These are phyloP conservation scores for Zalerion maritima DNA, from an alignment of 495 filamentous ascomycete genomes.

Conservation along the genomic window DNA sequence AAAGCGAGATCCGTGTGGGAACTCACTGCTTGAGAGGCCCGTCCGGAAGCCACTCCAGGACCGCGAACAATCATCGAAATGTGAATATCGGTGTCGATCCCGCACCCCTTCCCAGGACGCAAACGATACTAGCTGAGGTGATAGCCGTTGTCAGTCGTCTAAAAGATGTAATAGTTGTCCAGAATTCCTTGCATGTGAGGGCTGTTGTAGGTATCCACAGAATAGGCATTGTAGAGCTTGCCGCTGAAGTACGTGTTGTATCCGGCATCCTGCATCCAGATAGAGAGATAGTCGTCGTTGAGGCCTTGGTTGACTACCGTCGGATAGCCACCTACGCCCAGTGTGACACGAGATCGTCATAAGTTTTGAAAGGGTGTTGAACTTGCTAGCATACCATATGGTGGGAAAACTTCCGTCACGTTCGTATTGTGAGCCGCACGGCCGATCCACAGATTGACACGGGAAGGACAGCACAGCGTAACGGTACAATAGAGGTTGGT, in stretches of 20 bases:
- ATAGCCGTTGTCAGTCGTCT: conserved; percentile 55
- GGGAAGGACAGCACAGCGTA: conserved; percentile 44
- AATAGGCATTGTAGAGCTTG: conserved; percentile 51
- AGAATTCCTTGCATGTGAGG: conserved; percentile 36
- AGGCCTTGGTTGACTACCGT: conserved; percentile 48
- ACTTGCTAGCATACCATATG: conserved; percentile 28
- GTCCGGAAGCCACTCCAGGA: conserved; percentile 31
- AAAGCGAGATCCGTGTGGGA: conserved; percentile 53
- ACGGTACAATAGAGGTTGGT: conserved; percentile 42
- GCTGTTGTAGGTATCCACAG: conserved; percentile 36
- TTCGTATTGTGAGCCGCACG: conserved; percentile 55
- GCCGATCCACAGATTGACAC: conserved; percentile 50
- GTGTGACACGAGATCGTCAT: not conserved
- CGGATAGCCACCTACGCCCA: conserved; percentile 41
- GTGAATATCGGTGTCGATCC: conserved; percentile 54
- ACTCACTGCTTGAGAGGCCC: conserved; percentile 35
- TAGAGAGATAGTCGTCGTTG: conserved; percentile 47
- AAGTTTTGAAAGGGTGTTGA: not conserved
- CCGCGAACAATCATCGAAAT: conserved; percentile 47
- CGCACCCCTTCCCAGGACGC: conserved; percentile 50
- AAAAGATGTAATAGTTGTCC: conserved; percentile 54
- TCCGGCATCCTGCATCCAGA: conserved; percentile 50
- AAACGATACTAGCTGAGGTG: conserved; percentile 56
- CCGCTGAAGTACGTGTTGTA: conserved; percentile 56
- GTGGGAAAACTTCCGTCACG: conserved; percentile 49